Evolutionary conservation across 441 rosid species (phyloP), one percentile per base, ranked within the genome.

Genomic region (Eutrema salsugineum): DNA sequence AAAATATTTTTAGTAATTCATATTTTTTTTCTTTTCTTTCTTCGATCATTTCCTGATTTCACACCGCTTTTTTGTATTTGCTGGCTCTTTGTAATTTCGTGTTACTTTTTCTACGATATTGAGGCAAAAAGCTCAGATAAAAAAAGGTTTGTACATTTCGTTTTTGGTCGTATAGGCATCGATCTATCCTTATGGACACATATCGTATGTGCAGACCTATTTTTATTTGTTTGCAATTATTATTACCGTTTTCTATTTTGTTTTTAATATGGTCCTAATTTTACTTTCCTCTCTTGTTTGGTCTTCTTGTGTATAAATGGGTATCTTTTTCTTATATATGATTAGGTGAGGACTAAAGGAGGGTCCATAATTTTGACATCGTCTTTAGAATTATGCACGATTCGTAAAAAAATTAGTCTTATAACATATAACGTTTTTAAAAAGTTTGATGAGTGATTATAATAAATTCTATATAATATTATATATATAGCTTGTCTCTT

Each of bases 101-200:
- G 65, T 68, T 68, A 44, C 56, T 19, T 69, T 67, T 77, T 79
- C 73, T 76, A 80, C 80, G 82, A 88, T 89, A 90, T 87, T 83
- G 85, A 81, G 80, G 93, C 82, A 86, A 83, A 78, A 75, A 73
- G 72, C 82, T 84, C 84, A 84, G 70, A 82, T 87, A 80, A 39
- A 14, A 20, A n/a, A 57, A 16, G 47, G 12, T 39, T n/a, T 75
- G 73, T 38, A 75, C 53, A 46, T 60, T 69, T 68, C 50, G 65
- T 15, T 62, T 62, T 55, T 69, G 64, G 53, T 68, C 69, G 51
- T 68, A 68, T 60, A 32, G 63, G 68, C 60, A 60, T 54, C 28
- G 33, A 39, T 27, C 60, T 22, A 75, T 62, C 78, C 47, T 51
- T 60, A 67, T 67, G 69, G 68, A 67, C 73, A 74, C 20, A 54